Evolutionary conservation across 202 grass and related monocot species (phyloP).

Genomic region (Setaria italica): DNA sequence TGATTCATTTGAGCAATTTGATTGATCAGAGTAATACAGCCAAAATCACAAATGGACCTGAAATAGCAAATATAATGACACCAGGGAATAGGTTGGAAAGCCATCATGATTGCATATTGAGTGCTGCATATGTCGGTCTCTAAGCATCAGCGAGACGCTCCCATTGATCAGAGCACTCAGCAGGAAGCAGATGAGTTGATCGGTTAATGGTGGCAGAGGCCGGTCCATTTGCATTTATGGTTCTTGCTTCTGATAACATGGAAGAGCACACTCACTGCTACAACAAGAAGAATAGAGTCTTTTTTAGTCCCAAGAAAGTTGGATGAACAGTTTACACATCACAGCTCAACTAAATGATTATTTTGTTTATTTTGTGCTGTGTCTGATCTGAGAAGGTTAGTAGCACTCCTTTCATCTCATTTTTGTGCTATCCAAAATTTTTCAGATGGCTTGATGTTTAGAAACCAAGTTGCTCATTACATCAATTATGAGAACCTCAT

Average conservation of each 20-base stretch:
- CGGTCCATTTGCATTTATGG: background rate
- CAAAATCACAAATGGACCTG: background rate
- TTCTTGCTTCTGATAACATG: constrained; percentile 7
- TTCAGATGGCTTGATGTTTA: background rate
- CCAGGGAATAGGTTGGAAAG: too few relatives aligned
- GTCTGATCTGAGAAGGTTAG: background rate
- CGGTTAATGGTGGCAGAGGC: background rate
- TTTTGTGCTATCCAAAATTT: background rate
- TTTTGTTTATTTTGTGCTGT: background rate
- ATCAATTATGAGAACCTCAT: background rate
- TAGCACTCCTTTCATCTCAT: background rate
- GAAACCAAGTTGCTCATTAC: background rate
- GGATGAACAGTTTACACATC: background rate
- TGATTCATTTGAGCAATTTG: background rate
- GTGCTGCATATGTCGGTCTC: background rate
- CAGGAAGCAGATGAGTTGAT: background rate
- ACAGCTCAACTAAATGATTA: background rate
- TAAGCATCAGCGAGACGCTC: background rate
- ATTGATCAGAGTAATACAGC: background rate
- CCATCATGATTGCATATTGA: background rate
- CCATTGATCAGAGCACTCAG: background rate
- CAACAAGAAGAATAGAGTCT: too few relatives aligned
- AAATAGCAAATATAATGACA: too few relatives aligned
- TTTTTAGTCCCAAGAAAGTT: background rate
- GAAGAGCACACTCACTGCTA: background rate